Base-by-base conservation (phyloP, 116 monocot species). In the Papilionanthe hybrid region DNA sequence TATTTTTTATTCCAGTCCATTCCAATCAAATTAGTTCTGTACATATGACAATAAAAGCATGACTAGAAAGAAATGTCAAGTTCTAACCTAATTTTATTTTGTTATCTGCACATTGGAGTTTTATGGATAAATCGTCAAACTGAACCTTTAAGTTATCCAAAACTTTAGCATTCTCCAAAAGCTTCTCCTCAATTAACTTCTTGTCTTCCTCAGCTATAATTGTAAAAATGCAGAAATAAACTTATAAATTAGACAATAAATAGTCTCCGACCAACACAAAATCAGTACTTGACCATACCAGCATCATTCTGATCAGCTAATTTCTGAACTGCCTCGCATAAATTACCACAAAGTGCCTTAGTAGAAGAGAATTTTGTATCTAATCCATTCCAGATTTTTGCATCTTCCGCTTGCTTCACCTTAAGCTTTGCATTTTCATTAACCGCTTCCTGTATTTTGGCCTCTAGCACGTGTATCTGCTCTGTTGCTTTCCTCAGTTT, bases 391-490 rank as follows among this genome's bases (percentile, higher is more conserved):
- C 95, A 99, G 7, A 89, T 88, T 84, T 94, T 99, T 73, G 80
- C 45, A 84, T 95, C 99, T 89, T 99, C 99, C 30, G 78, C 87
- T 48, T 94, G 95, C 77, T 93, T 95, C 72, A 89, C 88, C 83
- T 76, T 93, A 30, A 99, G 82, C 82, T 88, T 95, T 60, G 91
- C 90, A 92, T 92, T 99, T 85, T 94, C 93, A 89, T 95, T 99
- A 69, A 85, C 78, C 69, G 86, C 85, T 76, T 88, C 90, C 80
- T 93, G 99, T 41, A 94, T 49, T 81, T 93, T 99, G 57, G 67
- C 42, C 81, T 99, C 99, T 86, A 99, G 79, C 48, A 84, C 29
- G 49, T 92, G 90, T 78, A 99, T 91, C 75, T 93, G 91, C 82
- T 99, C 99, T 71, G 85, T 82, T 72, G 95, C 78, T 81, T 83